Conservation (phyloP, 495 filamentous ascomycete species). For the Hyaloscypha variabilis region DNA sequence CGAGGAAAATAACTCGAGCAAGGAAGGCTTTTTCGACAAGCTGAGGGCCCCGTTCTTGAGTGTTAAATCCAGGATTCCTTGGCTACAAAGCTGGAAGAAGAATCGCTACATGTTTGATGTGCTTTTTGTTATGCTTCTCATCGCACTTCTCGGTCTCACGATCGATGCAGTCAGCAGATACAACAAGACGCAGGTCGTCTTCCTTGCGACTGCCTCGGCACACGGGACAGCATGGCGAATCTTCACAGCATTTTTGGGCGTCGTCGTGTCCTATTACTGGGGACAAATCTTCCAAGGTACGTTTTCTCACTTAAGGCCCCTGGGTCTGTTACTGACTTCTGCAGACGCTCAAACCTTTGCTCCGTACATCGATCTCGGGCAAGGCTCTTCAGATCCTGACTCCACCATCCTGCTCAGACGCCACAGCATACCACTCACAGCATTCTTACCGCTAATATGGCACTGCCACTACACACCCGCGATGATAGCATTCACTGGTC, state of each 20-base stretch:
- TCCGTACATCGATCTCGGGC: slow-evolving; percentile 13
- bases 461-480: slow-evolving; percentile 29
- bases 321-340: background rate
- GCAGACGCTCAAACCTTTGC: slow-evolving; percentile 19
- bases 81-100: slow-evolving; percentile 26
- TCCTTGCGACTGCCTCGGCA: slow-evolving; percentile 17
- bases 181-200: slow-evolving; percentile 15
- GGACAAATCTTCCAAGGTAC: slow-evolving; percentile 17
- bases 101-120: slow-evolving; percentile 21
- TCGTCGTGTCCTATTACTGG: slow-evolving; percentile 16
- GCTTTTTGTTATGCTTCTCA: slow-evolving; percentile 11
- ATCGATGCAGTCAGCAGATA: slow-evolving; percentile 1
- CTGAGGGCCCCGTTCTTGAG: background rate
- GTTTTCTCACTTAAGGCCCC: background rate
- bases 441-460: slow-evolving; percentile 31
- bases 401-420: slow-evolving; percentile 31
- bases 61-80: slow-evolving; percentile 10
- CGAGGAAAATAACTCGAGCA: slow-evolving; percentile 3
- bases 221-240: slow-evolving; percentile 19
- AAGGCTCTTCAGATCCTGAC: slow-evolving; percentile 19
- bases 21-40: slow-evolving; percentile 10
- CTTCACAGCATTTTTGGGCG: slow-evolving; percentile 15
- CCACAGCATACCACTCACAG: slow-evolving; percentile 33
- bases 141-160: slow-evolving; percentile 14
- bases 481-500: slow-evolving; percentile 31